Conservation (phyloP, 2,329 filamentous ascomycete genomes). For the Colletotrichum euphorbiae region DNA sequence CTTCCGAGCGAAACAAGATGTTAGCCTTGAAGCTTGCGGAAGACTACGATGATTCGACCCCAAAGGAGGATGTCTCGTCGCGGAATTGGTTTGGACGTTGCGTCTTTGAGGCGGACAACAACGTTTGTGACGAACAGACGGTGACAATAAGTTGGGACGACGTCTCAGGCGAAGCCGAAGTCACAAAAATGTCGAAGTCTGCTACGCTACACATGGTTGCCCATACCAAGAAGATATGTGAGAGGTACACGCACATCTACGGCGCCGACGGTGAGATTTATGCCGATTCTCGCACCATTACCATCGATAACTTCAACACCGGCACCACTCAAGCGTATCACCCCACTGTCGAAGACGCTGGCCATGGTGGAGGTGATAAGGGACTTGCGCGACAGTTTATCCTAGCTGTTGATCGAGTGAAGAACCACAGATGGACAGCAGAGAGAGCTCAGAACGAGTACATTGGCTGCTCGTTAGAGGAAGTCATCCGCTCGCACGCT, state of each 20-base stretch:
- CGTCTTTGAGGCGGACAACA: constrained; percentile 92
- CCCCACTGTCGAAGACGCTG: constrained; percentile 37
- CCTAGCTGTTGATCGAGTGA: constrained; percentile 82
- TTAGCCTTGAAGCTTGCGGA: constrained; percentile 59
- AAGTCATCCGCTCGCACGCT: constrained; percentile 89
- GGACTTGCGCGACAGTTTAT: constrained; percentile 85
- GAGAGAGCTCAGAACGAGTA: constrained; percentile 78
- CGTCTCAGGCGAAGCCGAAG: constrained; percentile 53
- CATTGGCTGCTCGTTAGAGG: constrained; percentile 86
- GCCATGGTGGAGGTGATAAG: constrained; percentile 39
- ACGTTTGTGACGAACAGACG: constrained; percentile 92
- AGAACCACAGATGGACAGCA: constrained; percentile 74
- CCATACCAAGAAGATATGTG: constrained; percentile 86
- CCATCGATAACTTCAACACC: constrained; percentile 67
- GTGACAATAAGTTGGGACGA: constrained; percentile 92
- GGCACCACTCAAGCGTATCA: constrained; percentile 33
- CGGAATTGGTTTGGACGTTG: constrained; percentile 92
- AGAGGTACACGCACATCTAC: constrained; percentile 87
- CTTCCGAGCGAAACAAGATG: constrained; percentile 53
- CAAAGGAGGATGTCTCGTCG: constrained; percentile 58
- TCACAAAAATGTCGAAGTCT: constrained; percentile 67
- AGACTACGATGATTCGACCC: constrained; percentile 64
- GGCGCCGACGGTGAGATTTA: constrained; percentile 87
- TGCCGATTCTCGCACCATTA: constrained; percentile 84
- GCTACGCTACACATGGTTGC: constrained; percentile 96